Evolutionary conservation across 2,329 filamentous ascomycete genomes (phyloP).

Genomic region (Daldinia sp.): DNA sequence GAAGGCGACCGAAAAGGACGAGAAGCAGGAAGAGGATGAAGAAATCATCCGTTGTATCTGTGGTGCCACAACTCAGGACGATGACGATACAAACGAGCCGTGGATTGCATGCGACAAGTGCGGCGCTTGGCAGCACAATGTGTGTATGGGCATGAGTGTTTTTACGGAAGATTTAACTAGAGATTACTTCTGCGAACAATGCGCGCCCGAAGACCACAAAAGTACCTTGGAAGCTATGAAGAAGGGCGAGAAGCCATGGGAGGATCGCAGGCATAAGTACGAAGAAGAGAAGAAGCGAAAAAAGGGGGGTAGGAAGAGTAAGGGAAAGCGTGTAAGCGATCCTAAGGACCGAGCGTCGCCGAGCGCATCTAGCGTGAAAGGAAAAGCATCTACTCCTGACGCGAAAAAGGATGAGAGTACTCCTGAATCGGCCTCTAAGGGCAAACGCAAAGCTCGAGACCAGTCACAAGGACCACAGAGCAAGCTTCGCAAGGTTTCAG

Average conservation of each 20-base stretch:
- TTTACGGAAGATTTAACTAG: constrained; percentile 83
- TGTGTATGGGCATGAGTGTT: constrained; percentile 88
- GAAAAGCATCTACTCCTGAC: constrained; percentile 56
- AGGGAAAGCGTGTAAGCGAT: constrained; percentile 75
- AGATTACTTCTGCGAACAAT: constrained; percentile 93
- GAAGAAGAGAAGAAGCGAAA: constrained; percentile 72
- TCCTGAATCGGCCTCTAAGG: constrained; percentile 54
- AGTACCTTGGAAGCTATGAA: constrained; percentile 82
- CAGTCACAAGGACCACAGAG: constrained; percentile 64
- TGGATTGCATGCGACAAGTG: constrained; percentile 98
- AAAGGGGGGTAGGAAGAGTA: constrained; percentile 72
- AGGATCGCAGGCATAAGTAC: constrained; percentile 72
- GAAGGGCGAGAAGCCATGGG: constrained; percentile 89
- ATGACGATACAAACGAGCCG: constrained; percentile 83
- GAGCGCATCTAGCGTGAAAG: constrained; percentile 55
- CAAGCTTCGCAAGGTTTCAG: constrained; percentile 68
- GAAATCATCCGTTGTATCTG: constrained; percentile 94
- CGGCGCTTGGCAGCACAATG: constrained; percentile 95
- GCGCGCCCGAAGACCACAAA: constrained; percentile 84
- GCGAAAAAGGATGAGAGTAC: constrained; percentile 61
- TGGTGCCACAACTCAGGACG: constrained; percentile 85
- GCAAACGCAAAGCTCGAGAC: constrained; percentile 70
- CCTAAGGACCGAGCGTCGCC: constrained; percentile 63
- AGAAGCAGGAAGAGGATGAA: constrained; percentile 70
- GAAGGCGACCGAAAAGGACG: constrained; percentile 67